Evolutionary conservation across 352 stramenopile genomes (phyloP).

Genomic region (Phytophthora citrophthora): DNA sequence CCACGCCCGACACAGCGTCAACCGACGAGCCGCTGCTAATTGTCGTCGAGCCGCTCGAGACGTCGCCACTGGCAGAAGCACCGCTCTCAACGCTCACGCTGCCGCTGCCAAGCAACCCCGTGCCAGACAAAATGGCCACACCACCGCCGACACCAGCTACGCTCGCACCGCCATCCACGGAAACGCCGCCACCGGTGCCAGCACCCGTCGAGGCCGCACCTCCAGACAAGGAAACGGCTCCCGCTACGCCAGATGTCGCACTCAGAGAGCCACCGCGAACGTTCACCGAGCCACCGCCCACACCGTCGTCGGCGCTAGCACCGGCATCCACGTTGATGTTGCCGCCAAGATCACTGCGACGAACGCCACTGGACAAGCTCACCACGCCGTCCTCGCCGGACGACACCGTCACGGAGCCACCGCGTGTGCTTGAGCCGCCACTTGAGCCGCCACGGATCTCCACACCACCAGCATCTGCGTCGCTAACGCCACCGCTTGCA

Average conservation of each 20-base stretch:
- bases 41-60: background rate
- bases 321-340: background rate
- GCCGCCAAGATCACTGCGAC: background rate
- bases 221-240: background rate
- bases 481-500: background rate
- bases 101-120: background rate
- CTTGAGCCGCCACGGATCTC: conserved; percentile 4
- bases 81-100: background rate
- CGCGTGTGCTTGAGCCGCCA: background rate
- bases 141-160: background rate
- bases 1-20: background rate
- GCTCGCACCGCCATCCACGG: conserved; percentile 4
- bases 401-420: background rate
- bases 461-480: conserved; percentile 1
- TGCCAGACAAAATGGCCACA: background rate
- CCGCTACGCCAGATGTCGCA: background rate
- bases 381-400: background rate
- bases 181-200: background rate
- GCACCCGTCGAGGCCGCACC: background rate
- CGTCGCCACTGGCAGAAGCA: background rate
- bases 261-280: background rate
- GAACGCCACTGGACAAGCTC: background rate
- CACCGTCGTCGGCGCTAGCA: background rate
- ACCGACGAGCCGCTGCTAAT: background rate
- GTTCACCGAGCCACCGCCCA: background rate